Conservation (phyloP, 1,284 basidiomycete genomes). For the Irpex sp. region DNA sequence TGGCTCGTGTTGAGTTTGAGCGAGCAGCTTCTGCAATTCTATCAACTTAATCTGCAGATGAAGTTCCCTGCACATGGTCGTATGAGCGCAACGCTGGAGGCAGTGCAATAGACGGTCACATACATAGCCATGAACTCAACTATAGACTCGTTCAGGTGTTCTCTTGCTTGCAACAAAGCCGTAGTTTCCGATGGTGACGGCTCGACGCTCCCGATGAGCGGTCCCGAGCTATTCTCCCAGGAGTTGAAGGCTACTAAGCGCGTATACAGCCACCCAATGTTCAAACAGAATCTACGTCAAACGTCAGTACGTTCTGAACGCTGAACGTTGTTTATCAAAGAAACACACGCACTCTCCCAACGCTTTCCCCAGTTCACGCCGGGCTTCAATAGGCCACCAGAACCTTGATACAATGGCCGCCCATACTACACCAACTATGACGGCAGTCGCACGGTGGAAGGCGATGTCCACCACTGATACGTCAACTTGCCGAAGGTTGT, state of each 20-base stretch:
- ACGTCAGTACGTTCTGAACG: constrained; percentile 1
- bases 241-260: constrained; percentile 78
- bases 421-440: constrained; percentile 88
- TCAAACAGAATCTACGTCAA: constrained; percentile 65
- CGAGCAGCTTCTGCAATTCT: constrained; percentile 75
- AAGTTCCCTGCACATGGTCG: constrained; percentile 66
- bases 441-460: constrained; percentile 72
- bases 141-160: constrained; percentile 58
- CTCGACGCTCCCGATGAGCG: constrained; percentile 19
- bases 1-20: constrained; percentile 90
- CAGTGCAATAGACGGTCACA: constrained; percentile 20
- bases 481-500: constrained; percentile 76
- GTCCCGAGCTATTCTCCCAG: constrained; percentile 30
- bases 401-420: constrained; percentile 84
- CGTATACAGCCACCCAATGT: constrained; percentile 83
- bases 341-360: constrained; percentile 73
- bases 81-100: constrained; percentile 7
- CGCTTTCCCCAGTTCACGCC: constrained; percentile 80
- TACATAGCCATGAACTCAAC: constrained; percentile 90
- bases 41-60: constrained; percentile 91
- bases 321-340: not conserved
- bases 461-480: constrained; percentile 74
- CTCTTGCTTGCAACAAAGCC: constrained; percentile 33
- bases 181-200: constrained; percentile 30
- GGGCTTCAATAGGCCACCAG: constrained; percentile 95